Evolutionary conservation across 306 rosid species (phyloP).

Genomic region (Cucurbita argyrosperma): DNA sequence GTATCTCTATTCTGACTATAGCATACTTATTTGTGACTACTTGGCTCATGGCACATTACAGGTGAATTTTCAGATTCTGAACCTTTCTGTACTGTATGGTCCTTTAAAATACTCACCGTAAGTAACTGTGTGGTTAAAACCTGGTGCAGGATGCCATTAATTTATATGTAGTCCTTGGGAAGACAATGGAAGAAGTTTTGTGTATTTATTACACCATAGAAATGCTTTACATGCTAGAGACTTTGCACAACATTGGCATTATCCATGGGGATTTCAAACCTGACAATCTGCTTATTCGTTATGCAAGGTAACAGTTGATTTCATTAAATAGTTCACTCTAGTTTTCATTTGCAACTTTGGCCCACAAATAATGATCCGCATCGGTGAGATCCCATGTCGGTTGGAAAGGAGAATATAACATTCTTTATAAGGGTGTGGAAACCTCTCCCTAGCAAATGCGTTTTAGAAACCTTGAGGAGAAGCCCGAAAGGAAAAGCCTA

Average conservation of each 20-base stretch:
- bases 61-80: constrained; percentile 25
- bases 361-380: background rate
- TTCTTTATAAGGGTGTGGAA: too few species aligned
- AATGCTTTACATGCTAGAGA: constrained; percentile 76
- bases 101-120: background rate
- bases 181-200: constrained; percentile 80
- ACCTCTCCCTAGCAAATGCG: too few species aligned
- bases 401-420: too few species aligned
- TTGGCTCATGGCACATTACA: constrained; percentile 81
- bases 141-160: constrained; percentile 67
- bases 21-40: constrained; percentile 66
- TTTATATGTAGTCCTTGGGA: constrained; percentile 43
- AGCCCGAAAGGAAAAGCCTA: too few species aligned
- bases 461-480: too few species aligned
- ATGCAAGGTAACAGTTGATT: constrained; percentile 44
- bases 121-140: constrained; percentile 9
- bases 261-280: constrained; percentile 98
- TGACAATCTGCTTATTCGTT: constrained; percentile 82
- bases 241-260: constrained; percentile 60
- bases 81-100: constrained; percentile 2
- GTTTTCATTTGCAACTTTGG: background rate
- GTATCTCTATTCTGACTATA: constrained; percentile 67
- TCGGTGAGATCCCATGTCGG: too few species aligned
- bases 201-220: constrained; percentile 79
- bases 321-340: background rate